These are phyloP conservation scores for Gaertneriomyces semiglobifer DNA, from an alignment of 192 early-diverging fungal genomes.

Conservation along the genomic window DNA sequence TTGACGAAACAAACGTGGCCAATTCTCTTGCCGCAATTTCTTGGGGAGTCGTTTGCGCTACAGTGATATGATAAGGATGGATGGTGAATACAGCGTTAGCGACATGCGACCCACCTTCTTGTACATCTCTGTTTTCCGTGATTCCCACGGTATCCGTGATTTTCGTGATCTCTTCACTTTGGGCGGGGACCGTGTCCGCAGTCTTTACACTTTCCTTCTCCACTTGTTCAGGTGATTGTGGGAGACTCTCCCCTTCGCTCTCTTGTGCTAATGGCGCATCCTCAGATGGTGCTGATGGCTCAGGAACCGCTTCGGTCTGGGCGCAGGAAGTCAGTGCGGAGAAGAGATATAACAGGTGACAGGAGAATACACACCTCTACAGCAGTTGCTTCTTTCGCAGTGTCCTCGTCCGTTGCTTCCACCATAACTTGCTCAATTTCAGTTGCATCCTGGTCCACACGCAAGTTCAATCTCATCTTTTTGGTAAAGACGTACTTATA, in stretches of 20 bases:
- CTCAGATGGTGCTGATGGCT: too few relatives aligned
- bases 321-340: too few relatives aligned
- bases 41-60: slow-evolving; percentile 19
- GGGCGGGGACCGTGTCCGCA: not conserved
- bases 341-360: too few relatives aligned
- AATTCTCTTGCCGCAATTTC: slow-evolving; percentile 45
- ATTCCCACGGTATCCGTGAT: not conserved
- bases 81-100: too few relatives aligned
- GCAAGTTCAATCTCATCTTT: slow-evolving; percentile 50
- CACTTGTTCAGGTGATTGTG: too few relatives aligned
- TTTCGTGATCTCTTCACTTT: not conserved
- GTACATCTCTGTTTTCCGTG: too few relatives aligned
- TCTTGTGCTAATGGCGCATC: too few relatives aligned
- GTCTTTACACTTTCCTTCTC: not conserved
- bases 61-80: not conserved
- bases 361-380: not conserved
- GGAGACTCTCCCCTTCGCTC: too few relatives aligned
- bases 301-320: too few relatives aligned
- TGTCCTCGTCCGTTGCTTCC: not conserved
- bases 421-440: slow-evolving; percentile 1
- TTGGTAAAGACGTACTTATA: slow-evolving; percentile 61
- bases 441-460: slow-evolving; percentile 18
- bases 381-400: slow-evolving; percentile 7
- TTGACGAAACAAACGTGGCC: slow-evolving; percentile 29
- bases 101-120: too few relatives aligned